Base-by-base conservation (phyloP, 176 grass and related monocot genomes). In the Aegilops sharonensis region DNA sequence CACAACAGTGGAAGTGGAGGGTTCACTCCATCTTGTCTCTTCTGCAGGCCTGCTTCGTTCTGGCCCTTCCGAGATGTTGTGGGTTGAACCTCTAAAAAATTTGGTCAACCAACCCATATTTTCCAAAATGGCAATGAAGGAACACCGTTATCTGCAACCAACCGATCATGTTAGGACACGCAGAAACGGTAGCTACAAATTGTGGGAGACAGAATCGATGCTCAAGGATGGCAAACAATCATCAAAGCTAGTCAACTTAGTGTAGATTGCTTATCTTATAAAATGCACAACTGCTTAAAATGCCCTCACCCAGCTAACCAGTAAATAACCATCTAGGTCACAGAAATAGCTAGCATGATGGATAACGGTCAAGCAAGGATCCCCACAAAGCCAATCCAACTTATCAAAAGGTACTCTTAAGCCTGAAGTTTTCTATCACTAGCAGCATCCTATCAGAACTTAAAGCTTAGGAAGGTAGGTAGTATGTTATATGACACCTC, bases 81-180 rank as follows among this genome's bases (percentile, higher is more conserved):
- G 87, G 83, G 85, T 93, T 83, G 87, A 93, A 80, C 89, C 94
- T 88, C 90, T 94, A 80, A 97, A 97, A 82, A 97, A 78, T 85
- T 97, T 97, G 29, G 89, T 97, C 68, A 97, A 80, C 94, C 94
- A 97, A 70, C 85, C 91, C 94, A 97, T 97, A 63, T 36, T 57
- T 48, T n/a, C 64, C 11, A 2, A 70, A 91, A 77, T 64, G 52
- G 62, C 36, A 81, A 65, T 27, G 48, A 71, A 42, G 45, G 48
- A 29, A 50, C 5, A 54, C 65, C n/a, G 39, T 23, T 78, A 78
- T 70, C 90, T 91, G 90, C 71, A 85, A 59, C 69, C 34, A 45
- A 48, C 4, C 0, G 36, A 40, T 61, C 6, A 57, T 64, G 77
- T 88, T 57, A 85, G 52, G 9, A 64, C 30, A 76, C 11, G 7